Evolutionary conservation across 495 filamentous ascomycete genomes (phyloP).

Genomic region (Wilcoxina mikolae): DNA sequence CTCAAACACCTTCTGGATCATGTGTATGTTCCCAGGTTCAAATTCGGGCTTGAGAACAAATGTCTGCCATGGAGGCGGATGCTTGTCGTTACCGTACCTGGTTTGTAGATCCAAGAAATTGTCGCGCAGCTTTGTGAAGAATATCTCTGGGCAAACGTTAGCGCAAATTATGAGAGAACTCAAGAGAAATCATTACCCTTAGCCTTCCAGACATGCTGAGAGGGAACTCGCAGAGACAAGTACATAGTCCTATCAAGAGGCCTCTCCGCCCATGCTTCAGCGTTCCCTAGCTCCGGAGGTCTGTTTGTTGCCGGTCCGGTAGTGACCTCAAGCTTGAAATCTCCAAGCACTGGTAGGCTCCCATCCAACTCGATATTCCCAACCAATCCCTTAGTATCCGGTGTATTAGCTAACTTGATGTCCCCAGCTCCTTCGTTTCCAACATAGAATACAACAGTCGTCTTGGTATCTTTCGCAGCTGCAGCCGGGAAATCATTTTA

Average conservation of each 20-base stretch:
- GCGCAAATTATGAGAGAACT: neutral
- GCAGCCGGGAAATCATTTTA: neutral
- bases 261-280: conserved; percentile 50
- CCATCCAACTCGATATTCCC: conserved; percentile 65
- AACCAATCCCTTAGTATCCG: conserved; percentile 41
- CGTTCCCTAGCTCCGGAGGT: conserved; percentile 47
- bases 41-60: conserved; percentile 62
- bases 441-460: conserved; percentile 65
- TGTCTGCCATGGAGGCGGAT: conserved; percentile 71
- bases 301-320: conserved; percentile 45
- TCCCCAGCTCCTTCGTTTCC: conserved; percentile 50
- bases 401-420: conserved; percentile 18
- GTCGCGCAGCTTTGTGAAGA: conserved; percentile 49
- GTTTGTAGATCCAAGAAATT: conserved; percentile 54
- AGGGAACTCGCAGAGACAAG: conserved; percentile 49
- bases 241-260: conserved; percentile 63
- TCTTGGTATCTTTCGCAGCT: conserved; percentile 43
- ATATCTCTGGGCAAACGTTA: conserved; percentile 12
- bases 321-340: conserved; percentile 70
- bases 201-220: conserved; percentile 67
- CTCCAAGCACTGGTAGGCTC: conserved; percentile 57
- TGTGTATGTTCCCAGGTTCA: conserved; percentile 63
- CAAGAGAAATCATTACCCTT: conserved; percentile 41
- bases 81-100: conserved; percentile 52
- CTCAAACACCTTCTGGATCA: conserved; percentile 85